phyloP scores from a whole-genome alignment of 768 basidiomycete species.

The Tylopilus intermedius region DNA sequence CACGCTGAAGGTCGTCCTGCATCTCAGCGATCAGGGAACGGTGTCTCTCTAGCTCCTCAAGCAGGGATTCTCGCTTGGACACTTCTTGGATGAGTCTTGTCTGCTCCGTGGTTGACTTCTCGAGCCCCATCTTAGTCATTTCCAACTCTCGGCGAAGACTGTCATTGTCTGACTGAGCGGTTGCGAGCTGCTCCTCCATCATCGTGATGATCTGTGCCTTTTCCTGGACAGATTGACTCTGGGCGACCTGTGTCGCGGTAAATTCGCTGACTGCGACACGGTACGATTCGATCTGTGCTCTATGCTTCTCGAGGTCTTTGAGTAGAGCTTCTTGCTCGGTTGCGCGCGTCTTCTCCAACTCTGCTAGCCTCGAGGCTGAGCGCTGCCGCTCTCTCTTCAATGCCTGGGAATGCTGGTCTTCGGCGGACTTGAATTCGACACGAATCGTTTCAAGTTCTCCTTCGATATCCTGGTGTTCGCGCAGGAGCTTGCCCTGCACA shows the following conservation, averaged over 20 bases:
- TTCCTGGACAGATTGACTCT: conserved; percentile 47
- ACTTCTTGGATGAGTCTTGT: conserved; percentile 63
- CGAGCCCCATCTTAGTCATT: conserved; percentile 54
- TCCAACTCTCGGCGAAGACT: conserved; percentile 41
- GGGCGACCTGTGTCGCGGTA: conserved; percentile 32
- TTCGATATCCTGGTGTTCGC: conserved; percentile 33
- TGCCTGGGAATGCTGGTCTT: conserved; percentile 12
- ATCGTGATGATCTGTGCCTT: conserved; percentile 43
- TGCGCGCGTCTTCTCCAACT: conserved; percentile 15
- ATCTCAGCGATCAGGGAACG: conserved; percentile 71
- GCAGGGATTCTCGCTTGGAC: conserved; percentile 69
- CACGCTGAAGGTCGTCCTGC: conserved; percentile 71
- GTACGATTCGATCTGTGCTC: conserved; percentile 48
- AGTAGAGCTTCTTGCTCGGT: conserved; percentile 31
- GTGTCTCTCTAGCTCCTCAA: conserved; percentile 71
- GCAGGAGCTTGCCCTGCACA: conserved; percentile 40
- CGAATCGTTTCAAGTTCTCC: conserved; percentile 62
- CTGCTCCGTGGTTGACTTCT: conserved; percentile 53
- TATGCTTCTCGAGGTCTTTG: conserved; percentile 45
- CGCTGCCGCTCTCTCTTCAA: conserved; percentile 28
- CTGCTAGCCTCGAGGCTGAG: conserved; percentile 18
- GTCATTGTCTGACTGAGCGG: conserved; percentile 36
- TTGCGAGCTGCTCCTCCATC: conserved; percentile 48
- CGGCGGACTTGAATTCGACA: conserved; percentile 30
- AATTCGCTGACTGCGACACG: conserved; percentile 45